Base-by-base conservation (phyloP, 805 yeast species). In the Metschnikowia henanensis region DNA sequence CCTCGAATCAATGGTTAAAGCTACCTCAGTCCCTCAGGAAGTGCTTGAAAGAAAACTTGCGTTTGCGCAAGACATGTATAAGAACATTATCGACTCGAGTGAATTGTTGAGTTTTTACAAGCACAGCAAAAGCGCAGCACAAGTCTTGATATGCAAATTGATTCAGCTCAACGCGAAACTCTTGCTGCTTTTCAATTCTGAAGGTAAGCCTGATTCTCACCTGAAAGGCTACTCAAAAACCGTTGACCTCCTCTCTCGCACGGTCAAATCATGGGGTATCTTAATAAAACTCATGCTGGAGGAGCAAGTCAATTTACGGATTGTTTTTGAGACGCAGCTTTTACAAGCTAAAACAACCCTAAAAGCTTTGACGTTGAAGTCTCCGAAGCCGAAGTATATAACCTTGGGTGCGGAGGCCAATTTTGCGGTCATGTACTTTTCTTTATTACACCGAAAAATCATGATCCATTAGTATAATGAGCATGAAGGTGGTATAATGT, bases 111-210 rank as follows among this genome's bases (percentile, higher is more conserved):
- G n/a, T 4, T 36, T 28, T 25, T 36, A 36, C 17, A 4, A 28
- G 12, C 5, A 12, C 10, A 19, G 26, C 21, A 16, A 19, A 3
- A 25, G 23, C n/a, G 10, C 17, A 9, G 32, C 31, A 3, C 39
- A 36, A 23, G 9, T 15, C 22, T 36, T 36, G 25, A 18, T 36
- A 9, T 19, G 13, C 32, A 26, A 28, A 19, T 7, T 36, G 13
- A 19, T 36, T 16, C 39, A 36, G 32, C 25, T 36, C 6, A 36
- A 36, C 15, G 31, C 25, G 5, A 17, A 20, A n/a, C 32, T 36
- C 4, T 36, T 10, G 19, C 17, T 20, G n/a, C 13, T 36, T 17
- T 28, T 10, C n/a, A 16, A 26, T 17, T 17, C 32, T 4, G 18
- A 19, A 8, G 39, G 39, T 7, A 10, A 8, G 8, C 39, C 39